Base-by-base conservation (phyloP, 768 basidiomycete species). In the Rickenella mellea region DNA sequence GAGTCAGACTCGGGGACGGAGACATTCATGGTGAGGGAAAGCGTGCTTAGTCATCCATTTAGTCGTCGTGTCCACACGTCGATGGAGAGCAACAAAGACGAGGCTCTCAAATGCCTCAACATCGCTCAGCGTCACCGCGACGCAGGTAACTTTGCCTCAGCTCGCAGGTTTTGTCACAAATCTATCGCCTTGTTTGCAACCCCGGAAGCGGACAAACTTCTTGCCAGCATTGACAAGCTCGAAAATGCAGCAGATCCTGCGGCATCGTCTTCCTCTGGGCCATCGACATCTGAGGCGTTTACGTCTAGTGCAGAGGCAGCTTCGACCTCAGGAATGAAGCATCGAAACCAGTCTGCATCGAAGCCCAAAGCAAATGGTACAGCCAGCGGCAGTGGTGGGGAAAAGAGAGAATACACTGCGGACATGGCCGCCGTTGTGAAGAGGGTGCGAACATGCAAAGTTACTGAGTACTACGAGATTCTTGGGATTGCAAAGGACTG, bases 381-480 rank as follows among this genome's bases (percentile, higher is more conserved):
- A 12, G 65, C 80, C 14, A 71, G 74, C 44, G 78, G 79, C 1
- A 74, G 78, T 57, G 77, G 76, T 29, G 74, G 73, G 12, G 74
- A 80, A 61, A 87, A 90, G 66, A 70, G 89, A 58, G 86, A 87
- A 38, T 96, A 86, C 61, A 94, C 92, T 2, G 61, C 76, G 17
- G 92, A 93, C 52, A 89, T 96, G 59, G 59, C 70, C 14, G 73
- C 76, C 4, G 74, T 93, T 32, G 94, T 98, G 44, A 85, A 86
- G 61, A 70, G 91, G 39, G 84, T 98, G 36, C 73, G 83, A 53
- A 58, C 68, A 24, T 98, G 94, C 69, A 89, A 86, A 61, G 74
- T 80, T 21, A 86, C 87, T 21, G 82, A 86, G 55, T 98, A 94
- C 60, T 98, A 98, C 59, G 89, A 89, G 60, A 97, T 98, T 48